A percentile compares a stretch with the other conserved stretches of the same genome.
Conservation (phyloP, 305 asterid species). For the Fraxinus albicans region DNA sequence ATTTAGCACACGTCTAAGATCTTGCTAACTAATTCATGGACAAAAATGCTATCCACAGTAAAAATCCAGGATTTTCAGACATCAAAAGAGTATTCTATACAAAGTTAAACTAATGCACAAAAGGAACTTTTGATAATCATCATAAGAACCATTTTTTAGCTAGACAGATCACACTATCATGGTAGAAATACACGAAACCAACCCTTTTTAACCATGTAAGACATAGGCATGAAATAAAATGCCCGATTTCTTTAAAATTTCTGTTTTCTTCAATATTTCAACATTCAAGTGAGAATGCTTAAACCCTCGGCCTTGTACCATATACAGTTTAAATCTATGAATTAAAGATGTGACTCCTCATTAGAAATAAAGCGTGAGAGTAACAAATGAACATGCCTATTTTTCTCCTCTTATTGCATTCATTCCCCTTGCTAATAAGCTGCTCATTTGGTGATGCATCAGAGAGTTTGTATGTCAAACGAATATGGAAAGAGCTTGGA, state of each 20-base stretch:
- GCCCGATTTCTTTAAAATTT: not conserved
- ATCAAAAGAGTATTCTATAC: not conserved
- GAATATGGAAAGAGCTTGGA: constrained; percentile 56
- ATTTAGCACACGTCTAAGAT: not conserved
- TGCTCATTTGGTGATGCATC: constrained; percentile 43
- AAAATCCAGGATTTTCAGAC: not conserved
- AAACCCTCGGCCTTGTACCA: not conserved
- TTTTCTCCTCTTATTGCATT: constrained; percentile 75
- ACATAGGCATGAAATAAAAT: not conserved
- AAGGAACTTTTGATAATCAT: not conserved
- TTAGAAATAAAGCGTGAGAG: not conserved
- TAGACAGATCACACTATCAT: not conserved
- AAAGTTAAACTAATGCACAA: not conserved
- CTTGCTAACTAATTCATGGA: not conserved
- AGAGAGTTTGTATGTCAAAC: constrained; percentile 52
- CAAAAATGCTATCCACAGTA: not conserved
- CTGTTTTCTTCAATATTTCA: not conserved
- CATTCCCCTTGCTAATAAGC: constrained; percentile 39
- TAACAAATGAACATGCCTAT: constrained; percentile 33
- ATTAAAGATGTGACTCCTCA: not conserved
- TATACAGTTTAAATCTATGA: not conserved
- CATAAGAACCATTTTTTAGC: not conserved
- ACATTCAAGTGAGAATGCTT: not conserved
- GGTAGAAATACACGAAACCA: not conserved
- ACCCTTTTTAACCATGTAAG: not conserved